A percentile compares a stretch with the other conserved stretches of the same genome.
Evolutionary conservation across 75 land plant species (phyloP).

Genomic region (Sequoia sempervirens): DNA sequence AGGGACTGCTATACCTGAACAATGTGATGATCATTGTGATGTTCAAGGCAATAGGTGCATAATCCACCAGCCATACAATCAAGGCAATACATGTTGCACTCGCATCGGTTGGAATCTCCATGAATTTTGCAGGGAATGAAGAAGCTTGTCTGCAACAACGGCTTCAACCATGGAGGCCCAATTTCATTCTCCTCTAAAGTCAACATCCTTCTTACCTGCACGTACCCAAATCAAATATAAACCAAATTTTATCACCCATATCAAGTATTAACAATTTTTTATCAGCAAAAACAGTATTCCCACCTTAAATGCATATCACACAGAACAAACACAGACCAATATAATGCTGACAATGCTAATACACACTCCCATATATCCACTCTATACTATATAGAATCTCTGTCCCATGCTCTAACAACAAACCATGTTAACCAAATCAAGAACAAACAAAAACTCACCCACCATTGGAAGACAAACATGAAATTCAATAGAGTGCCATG

Average conservation of each 20-base stretch:
- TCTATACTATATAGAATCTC: not conserved
- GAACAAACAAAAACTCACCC: not conserved
- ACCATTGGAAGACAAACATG: not conserved
- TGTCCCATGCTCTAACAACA: not conserved
- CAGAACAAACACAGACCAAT: not conserved
- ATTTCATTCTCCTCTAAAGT: not conserved
- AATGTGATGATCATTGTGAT: conserved; percentile 50
- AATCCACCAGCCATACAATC: conserved; percentile 56
- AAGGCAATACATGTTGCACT: conserved; percentile 34
- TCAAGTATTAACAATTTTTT: too few relatives aligned
- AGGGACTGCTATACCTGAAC: conserved; percentile 40
- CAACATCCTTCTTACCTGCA: conserved; percentile 2
- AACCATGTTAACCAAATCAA: not conserved
- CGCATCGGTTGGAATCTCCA: conserved; percentile 46
- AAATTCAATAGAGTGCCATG: not conserved
- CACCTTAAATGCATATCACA: not conserved
- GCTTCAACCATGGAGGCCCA: conserved; percentile 9
- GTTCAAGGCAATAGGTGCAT: conserved; percentile 43
- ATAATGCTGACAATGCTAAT: not conserved
- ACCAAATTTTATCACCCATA: not conserved
- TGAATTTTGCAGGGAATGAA: conserved; percentile 46
- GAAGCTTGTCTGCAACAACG: conserved; percentile 36
- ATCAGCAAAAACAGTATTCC: not conserved
- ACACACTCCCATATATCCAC: not conserved
- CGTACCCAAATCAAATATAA: not conserved